Evolutionary conservation across 2,329 filamentous ascomycete species (phyloP), one percentile per base, ranked within the genome.

Genomic region (Ambrosiella cleistominuta): DNA sequence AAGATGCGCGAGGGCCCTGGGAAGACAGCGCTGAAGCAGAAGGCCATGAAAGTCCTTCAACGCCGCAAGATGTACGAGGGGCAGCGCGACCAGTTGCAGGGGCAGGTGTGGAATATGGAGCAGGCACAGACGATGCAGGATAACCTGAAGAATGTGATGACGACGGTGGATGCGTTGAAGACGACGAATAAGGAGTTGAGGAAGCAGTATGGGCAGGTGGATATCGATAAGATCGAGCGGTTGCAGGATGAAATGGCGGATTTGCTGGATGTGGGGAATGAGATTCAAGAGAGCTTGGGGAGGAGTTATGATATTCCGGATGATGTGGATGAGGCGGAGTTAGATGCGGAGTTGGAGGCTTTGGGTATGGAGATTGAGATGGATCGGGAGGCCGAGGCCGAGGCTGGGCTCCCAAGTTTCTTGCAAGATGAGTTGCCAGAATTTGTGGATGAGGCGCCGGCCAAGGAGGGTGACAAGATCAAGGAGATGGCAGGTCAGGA

Each of bases 181-280:
- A 89, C 86, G 1, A 96, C 91, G 27, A 95, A 93, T 66, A 95
- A 95, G 74, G 85, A 88, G 66, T 78, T 98, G 63, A 83, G 83
- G 68, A 86, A 88, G 70, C 91, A 97, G 75, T 97, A 97, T 68
- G 91, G 91, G 65, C 96, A 96, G 75, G 86, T 98, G 63, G 86
- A 98, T 67, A 85, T 98, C 57, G 93, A 97, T 71, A 89, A 95
- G 77, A 97, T 98, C 65, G 93, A 98, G 77, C 78, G 85, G 64
- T 80, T 98, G 77, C 91, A 98, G 78, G 93, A 98, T 69, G 91
- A 98, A 73, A 97, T 98, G 93, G 90, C 90, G 5, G 93, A 98
- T 71, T 70, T 98, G 65, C 87, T 98, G 81, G 93, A 98, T 67
- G 84, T 96, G 61, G 91, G 93, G 2, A 97, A 97, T 70, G 93